Evolutionary conservation across 768 basidiomycete species (phyloP), one percentile per base, ranked within the genome.

Genomic region (Boletus subcaerulescens): DNA sequence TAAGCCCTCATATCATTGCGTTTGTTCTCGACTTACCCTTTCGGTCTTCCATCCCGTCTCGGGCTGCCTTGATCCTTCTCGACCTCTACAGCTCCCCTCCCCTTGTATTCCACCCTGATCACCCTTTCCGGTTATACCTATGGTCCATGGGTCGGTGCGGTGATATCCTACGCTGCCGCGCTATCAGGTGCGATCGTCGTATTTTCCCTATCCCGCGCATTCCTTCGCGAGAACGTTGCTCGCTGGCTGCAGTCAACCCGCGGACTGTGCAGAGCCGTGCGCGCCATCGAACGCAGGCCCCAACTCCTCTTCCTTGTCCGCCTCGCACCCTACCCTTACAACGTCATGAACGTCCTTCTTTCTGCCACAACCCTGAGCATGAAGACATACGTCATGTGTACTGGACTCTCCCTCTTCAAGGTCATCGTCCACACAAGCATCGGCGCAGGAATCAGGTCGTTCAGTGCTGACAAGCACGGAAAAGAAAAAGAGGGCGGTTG

Each of bases 281-380:
- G 85, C 35, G 93, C 93, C 22, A 88, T 97, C 60, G 92, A 95
- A 74, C 85, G 85, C 71, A 84, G 87, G 48, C 93, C 93, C 1
- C 86, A 86, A 64, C 79, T 97, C 5, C 83, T 97, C 18, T 93
- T 96, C 76, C 83, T 96, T 56, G 91, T 97, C 62, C 88, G 94
- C 47, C 79, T 94, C 51, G 93, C 90, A n/a, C 91, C 91, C 4
- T 92, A 93, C 67, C 91, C 89, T 0, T 92, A 89, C 76, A 96
- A 96, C 74, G 89, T 96, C 65, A 91, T 96, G 85, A 97, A 96
- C 75, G 91, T 89, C 65, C 84, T 97, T 45, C 81, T 97, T 45
- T 93, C 94, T 9, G 90, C 91, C 3, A 85, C 89, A 32, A 84
- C 87, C 7, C 83, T 95, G 61, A 86, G 86, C 5, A 77, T 94